Evolutionary conservation across 345 rosid species (phyloP).

Genomic region (Sisymbrium altissimum): DNA sequence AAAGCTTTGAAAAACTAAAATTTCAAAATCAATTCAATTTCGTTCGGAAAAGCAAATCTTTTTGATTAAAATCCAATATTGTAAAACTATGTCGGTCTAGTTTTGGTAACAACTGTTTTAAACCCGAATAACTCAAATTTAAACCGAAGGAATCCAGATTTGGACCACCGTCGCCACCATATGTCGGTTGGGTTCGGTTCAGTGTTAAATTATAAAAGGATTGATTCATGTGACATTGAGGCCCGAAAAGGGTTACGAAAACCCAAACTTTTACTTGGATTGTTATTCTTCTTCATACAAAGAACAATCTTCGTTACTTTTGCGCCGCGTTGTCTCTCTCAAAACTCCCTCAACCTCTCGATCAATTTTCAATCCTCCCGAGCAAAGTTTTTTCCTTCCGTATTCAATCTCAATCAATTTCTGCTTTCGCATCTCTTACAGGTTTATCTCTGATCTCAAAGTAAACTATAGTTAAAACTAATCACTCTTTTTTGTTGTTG

Average conservation of each 20-base stretch:
- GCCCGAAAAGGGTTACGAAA: slow-evolving; percentile 9
- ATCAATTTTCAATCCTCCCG: background rate
- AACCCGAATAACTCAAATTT: background rate
- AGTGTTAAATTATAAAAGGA: background rate
- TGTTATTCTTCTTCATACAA: background rate
- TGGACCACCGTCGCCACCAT: background rate
- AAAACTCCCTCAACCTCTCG: background rate
- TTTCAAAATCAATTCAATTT: no score
- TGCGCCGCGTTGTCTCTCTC: slow-evolving; percentile 22
- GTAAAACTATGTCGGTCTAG: no score
- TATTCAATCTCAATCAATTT: background rate
- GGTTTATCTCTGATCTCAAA: slow-evolving; percentile 11
- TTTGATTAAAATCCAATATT: no score
- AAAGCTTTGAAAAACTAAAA: no score
- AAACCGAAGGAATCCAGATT: background rate
- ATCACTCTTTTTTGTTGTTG: background rate
- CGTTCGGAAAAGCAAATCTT: no score
- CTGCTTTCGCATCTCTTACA: slow-evolving; percentile 3
- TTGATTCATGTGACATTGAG: background rate
- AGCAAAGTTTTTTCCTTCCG: background rate
- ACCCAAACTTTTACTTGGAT: background rate
- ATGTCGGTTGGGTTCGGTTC: background rate
- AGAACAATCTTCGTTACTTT: background rate
- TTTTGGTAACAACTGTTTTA: no score
- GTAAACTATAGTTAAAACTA: background rate